Evolutionary conservation across 768 basidiomycete genomes (phyloP).

Genomic region (Rhodotorula diobovata): DNA sequence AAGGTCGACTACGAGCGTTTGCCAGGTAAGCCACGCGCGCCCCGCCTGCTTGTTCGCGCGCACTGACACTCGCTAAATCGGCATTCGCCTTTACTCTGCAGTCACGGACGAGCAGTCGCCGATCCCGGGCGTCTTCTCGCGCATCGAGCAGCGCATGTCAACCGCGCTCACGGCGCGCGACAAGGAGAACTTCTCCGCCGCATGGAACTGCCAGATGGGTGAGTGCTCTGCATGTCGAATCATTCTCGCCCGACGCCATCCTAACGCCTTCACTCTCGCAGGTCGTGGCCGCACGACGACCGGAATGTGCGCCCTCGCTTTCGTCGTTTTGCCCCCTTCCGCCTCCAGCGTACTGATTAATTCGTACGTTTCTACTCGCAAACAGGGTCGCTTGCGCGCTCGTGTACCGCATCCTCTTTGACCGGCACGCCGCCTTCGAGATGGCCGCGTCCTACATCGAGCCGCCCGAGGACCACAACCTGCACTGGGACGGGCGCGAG

Average conservation of each 20-base stretch:
- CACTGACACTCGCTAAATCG: neutral
- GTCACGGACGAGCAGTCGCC: constrained; percentile 98
- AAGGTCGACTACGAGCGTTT: constrained; percentile 53
- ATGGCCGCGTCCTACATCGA: constrained; percentile 27
- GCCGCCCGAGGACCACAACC: constrained; percentile 7
- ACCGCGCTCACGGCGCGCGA: constrained; percentile 45
- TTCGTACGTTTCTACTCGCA: neutral
- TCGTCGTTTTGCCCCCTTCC: too few relatives aligned
- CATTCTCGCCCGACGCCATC: neutral
- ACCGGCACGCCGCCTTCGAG: constrained; percentile 35
- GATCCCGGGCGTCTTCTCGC: constrained; percentile 75
- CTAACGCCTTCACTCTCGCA: neutral
- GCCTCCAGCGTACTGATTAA: too few relatives aligned
- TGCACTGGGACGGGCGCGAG: constrained; percentile 25
- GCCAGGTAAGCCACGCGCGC: constrained; percentile 28
- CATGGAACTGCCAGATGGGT: constrained; percentile 97
- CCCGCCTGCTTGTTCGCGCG: constrained; percentile 56
- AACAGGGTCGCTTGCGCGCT: constrained; percentile 41
- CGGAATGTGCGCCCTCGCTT: constrained; percentile 57
- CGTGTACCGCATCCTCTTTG: constrained; percentile 40
- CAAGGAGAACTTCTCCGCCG: constrained; percentile 40
- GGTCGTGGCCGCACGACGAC: constrained; percentile 70
- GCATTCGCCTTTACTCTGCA: constrained; percentile 60
- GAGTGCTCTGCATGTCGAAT: constrained; percentile 51
- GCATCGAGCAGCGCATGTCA: constrained; percentile 68